Base-by-base conservation (phyloP, 2,329 filamentous ascomycete genomes). In the Drechslera avenae region DNA sequence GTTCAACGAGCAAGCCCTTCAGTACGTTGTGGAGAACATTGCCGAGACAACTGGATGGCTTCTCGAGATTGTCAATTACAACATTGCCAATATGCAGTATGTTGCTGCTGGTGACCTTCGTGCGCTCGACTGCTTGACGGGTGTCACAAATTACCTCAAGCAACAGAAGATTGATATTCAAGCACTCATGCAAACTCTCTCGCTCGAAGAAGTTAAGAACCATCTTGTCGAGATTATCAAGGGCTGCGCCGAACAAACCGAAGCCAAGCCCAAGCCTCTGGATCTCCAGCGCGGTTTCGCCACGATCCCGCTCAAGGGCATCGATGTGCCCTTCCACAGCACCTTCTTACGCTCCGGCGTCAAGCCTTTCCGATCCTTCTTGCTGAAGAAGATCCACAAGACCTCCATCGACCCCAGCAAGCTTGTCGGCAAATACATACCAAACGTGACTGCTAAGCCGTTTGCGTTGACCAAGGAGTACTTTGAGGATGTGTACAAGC, bases 341-440 rank as follows among this genome's bases (percentile, higher is more conserved):
- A 99, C 94, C 14, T 99, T 99, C 83, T 79, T 99, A 78, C 90
- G 95, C 48, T 96, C 91, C 32, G 95, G 94, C 67, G 94, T 99
- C 76, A 99, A 99, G 83, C 94, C 95, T 39, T 99, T 99, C 91
- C 86, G 94, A 62, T 93, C 88, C 36, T 99, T 99, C 85, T 77
- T 99, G 73, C 87, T 97, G 66, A 99, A 97, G 89, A 99, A 99
- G 85, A 97, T 99, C 80, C 91, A 97, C 83, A 96, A 96, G 86
- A 97, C 92, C 18, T 95, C 90, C 46, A 97, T 99, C 74, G 94
- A 99, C 74, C 94, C 94, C 4, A 89, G 90, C 74, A 97, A 97
- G 83, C 79, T 99, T 69, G 84, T 99, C 63, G 94, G 94, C 69
- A 99, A 99, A 79, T 99, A 99, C 79, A 97, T 99, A 62, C 94